These are phyloP conservation scores for Berberis vulgaris DNA, from an alignment of 164 flowering plant genomes.

Conservation along the genomic window DNA sequence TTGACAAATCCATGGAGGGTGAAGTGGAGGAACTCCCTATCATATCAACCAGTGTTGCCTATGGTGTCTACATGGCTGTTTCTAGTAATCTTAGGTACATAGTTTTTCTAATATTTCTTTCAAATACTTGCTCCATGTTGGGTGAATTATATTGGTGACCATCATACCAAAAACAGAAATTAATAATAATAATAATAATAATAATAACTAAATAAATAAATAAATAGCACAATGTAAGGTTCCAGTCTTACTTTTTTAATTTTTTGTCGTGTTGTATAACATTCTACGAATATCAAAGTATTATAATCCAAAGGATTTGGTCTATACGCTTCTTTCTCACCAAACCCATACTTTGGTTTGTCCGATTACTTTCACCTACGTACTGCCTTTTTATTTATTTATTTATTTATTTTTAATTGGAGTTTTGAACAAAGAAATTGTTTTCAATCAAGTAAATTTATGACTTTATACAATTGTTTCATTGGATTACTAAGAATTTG, in stretches of 20 bases:
- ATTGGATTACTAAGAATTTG: neutral
- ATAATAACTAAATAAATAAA: too few relatives aligned
- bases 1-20: conserved; percentile 51
- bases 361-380: too few relatives aligned
- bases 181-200: too few relatives aligned
- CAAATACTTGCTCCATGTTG: neutral
- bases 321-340: too few relatives aligned
- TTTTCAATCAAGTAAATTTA: neutral
- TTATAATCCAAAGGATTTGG: too few relatives aligned
- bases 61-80: conserved; percentile 95
- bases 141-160: neutral
- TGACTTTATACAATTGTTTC: neutral
- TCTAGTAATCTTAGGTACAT: conserved; percentile 95
- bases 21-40: conserved; percentile 82
- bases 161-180: too few relatives aligned
- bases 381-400: too few relatives aligned
- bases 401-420: neutral
- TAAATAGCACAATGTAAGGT: too few relatives aligned
- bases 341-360: too few relatives aligned
- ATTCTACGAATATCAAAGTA: too few relatives aligned
- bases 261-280: too few relatives aligned
- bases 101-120: neutral
- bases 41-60: conserved; percentile 78
- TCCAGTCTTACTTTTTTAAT: too few relatives aligned
- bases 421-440: neutral